Evolutionary conservation across 192 early-diverging fungal species (phyloP).

Genomic region (Pilobolus umbonatus): DNA sequence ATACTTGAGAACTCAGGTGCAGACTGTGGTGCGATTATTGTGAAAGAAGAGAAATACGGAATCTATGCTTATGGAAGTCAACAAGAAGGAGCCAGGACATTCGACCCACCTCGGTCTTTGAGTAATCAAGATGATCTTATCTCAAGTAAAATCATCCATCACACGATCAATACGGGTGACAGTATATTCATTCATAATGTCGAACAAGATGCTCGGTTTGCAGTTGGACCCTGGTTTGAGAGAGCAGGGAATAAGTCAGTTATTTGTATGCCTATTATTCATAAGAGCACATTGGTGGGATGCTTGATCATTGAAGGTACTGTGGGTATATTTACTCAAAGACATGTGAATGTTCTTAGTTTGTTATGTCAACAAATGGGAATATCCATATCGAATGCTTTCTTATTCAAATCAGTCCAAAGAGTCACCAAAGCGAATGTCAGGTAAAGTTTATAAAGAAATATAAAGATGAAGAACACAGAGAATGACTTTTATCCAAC

Average conservation of each 20-base stretch:
- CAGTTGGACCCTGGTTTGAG: slow-evolving; percentile 31
- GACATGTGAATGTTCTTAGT: slow-evolving; percentile 43
- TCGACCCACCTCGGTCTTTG: slow-evolving; percentile 29
- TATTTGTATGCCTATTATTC: slow-evolving; percentile 43
- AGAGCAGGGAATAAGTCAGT: slow-evolving; percentile 38
- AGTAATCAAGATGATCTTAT: slow-evolving; percentile 24
- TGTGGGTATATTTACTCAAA: slow-evolving; percentile 36
- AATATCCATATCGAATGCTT: slow-evolving; percentile 47
- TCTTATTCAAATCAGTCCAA: slow-evolving; percentile 44
- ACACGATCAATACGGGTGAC: slow-evolving; percentile 27
- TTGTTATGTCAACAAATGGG: slow-evolving; percentile 46
- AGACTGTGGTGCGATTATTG: slow-evolving; percentile 33
- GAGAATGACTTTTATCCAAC: background rate
- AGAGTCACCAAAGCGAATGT: slow-evolving; percentile 31
- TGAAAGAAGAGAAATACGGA: slow-evolving; percentile 29
- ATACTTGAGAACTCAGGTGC: slow-evolving; percentile 35
- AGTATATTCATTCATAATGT: slow-evolving; percentile 28
- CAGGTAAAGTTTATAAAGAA: slow-evolving; percentile 14
- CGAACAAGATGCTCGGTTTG: slow-evolving; percentile 25
- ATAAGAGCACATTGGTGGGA: slow-evolving; percentile 39
- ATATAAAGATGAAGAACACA: background rate
- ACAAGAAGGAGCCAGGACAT: slow-evolving; percentile 23
- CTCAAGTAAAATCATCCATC: slow-evolving; percentile 29
- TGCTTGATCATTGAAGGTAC: slow-evolving; percentile 44
- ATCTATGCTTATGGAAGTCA: slow-evolving; percentile 32